Evolutionary conservation across 2,329 filamentous ascomycete species (phyloP).

Genomic region (Pseudofabraea citricarpa): DNA sequence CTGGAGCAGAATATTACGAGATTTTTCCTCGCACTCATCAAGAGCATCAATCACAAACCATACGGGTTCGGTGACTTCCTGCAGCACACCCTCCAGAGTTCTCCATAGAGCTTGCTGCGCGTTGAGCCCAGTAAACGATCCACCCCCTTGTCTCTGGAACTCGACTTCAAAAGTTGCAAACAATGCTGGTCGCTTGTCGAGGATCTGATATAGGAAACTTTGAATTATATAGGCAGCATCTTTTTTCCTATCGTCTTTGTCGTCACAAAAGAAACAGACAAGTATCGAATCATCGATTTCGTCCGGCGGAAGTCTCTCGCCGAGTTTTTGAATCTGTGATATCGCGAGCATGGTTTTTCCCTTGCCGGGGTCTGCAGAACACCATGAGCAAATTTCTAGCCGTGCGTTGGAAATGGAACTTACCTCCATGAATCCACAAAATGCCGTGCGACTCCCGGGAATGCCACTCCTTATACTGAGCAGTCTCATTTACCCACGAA

Average conservation of each 20-base stretch:
- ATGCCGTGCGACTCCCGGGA: conserved; percentile 10
- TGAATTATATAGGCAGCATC: conserved; percentile 34
- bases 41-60: conserved; percentile 24
- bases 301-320: no score
- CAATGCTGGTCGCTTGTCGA: conserved; percentile 10
- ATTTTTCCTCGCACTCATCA: conserved; percentile 20
- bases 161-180: neutral
- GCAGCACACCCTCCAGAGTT: conserved; percentile 16
- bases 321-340: conserved; percentile 6
- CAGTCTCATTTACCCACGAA: conserved; percentile 6
- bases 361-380: no score
- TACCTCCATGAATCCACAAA: conserved; percentile 29
- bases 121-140: conserved; percentile 6
- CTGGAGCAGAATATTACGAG: conserved; percentile 7
- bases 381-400: no score
- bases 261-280: conserved; percentile 37
- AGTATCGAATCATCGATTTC: neutral
- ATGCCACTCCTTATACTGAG: conserved; percentile 12
- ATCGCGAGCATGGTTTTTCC: conserved; percentile 30
- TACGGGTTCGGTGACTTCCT: conserved; percentile 5
- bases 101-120: conserved; percentile 11
- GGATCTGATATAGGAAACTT: conserved; percentile 35
- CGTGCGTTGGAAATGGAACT: no score
- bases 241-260: conserved; percentile 31
- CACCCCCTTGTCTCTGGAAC: neutral